Evolutionary conservation across 225 moss, liverwort and hornwort genomes (phyloP).

Genomic region (Ulota crispa): DNA sequence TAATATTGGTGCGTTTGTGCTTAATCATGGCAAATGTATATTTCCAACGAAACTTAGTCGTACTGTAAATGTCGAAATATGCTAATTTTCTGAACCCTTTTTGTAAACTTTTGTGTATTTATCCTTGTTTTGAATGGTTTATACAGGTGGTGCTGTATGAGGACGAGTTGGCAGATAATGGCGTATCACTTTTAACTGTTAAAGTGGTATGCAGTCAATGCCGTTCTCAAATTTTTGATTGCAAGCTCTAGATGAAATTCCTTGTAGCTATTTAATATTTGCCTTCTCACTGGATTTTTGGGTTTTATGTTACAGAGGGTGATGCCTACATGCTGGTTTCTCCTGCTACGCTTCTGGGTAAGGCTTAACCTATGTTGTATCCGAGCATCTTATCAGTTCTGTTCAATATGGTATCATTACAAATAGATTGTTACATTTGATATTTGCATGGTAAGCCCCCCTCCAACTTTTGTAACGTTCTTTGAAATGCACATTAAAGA

Average conservation of each 20-base stretch:
- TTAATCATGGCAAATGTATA: background rate
- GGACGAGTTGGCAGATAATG: slow-evolving; percentile 92
- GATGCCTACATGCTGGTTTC: slow-evolving; percentile 91
- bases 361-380: slow-evolving; percentile 6
- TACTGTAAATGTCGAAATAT: background rate
- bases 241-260: background rate
- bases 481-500: background rate
- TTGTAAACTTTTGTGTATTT: background rate
- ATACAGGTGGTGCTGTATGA: slow-evolving; percentile 83
- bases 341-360: slow-evolving; percentile 85
- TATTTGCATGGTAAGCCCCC: background rate
- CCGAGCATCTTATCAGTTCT: background rate
- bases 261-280: background rate
- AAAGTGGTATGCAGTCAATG: slow-evolving; percentile 69
- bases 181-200: slow-evolving; percentile 74
- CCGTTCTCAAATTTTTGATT: background rate
- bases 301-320: slow-evolving; percentile 62
- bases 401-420: background rate
- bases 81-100: background rate
- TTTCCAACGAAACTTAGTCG: background rate
- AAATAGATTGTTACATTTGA: background rate
- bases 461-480: background rate
- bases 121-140: slow-evolving; percentile 10
- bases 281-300: background rate
- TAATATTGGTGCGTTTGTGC: slow-evolving; percentile 11